Evolutionary conservation across 805 yeast species (phyloP).

Genomic region (Lipomyces sp.): DNA sequence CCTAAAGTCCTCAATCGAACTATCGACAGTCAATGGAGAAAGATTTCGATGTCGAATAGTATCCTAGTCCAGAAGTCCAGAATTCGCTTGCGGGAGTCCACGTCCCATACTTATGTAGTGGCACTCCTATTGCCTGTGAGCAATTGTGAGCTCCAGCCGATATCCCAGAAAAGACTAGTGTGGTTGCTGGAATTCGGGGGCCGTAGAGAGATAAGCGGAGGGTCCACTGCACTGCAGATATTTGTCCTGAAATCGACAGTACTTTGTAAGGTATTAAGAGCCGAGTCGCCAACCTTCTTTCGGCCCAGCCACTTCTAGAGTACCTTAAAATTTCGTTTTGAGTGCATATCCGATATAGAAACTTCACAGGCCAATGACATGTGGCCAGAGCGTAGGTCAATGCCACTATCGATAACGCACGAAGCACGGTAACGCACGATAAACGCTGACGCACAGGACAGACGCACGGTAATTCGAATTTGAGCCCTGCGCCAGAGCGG

Average conservation of each 20-base stretch:
- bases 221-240: too few species aligned
- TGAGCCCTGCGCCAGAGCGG: too few species aligned
- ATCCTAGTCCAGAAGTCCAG: not conserved
- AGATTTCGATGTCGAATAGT: not conserved
- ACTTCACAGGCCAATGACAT: not conserved
- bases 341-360: not conserved
- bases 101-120: not conserved
- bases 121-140: too few species aligned
- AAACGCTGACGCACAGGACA: too few species aligned
- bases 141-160: not conserved
- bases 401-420: not conserved
- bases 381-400: constrained; percentile 4
- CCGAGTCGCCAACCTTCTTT: too few species aligned
- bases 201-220: not conserved
- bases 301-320: too few species aligned
- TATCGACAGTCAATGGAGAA: not conserved
- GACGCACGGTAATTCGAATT: not conserved
- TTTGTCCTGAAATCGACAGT: too few species aligned
- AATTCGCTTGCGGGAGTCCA: too few species aligned
- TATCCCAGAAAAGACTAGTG: not conserved
- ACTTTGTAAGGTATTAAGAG: too few species aligned
- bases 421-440: too few species aligned
- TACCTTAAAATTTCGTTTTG: not conserved
- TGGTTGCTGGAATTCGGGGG: not conserved
- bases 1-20: constrained; percentile 3